Conservation (phyloP, 208 protist species). For the Leptomonas seymouri region DNA sequence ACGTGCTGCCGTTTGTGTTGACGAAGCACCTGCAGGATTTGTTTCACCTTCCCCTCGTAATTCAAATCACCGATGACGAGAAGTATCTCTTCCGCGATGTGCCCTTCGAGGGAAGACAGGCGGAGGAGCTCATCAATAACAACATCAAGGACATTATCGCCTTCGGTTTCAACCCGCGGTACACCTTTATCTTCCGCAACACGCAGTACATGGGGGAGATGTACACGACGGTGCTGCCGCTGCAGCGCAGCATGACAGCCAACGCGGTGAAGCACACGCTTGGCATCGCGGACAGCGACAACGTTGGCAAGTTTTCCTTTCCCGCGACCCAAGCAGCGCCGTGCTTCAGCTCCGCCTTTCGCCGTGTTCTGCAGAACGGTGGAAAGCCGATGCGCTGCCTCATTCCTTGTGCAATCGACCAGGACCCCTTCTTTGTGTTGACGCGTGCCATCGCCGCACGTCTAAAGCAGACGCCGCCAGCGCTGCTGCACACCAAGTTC, state of each 20-base stretch:
- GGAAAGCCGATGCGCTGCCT: conserved; percentile 92
- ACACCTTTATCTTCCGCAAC: conserved; percentile 99
- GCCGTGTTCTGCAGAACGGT: conserved; percentile 81
- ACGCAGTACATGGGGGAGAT: conserved; percentile 97
- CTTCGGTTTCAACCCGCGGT: conserved; percentile 97
- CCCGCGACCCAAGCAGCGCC: conserved; percentile 98
- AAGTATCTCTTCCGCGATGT: conserved; percentile 99
- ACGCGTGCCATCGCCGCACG: conserved; percentile 95
- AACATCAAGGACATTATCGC: conserved; percentile 99
- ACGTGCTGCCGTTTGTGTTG: conserved; percentile 99
- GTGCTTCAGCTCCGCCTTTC: conserved; percentile 95
- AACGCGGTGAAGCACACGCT: conserved; percentile 95
- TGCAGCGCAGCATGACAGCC: conserved; percentile 93
- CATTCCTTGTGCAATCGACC: conserved; percentile 97
- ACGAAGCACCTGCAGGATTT: conserved; percentile 99
- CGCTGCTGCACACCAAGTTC: conserved; percentile 97
- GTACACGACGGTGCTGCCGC: conserved; percentile 95
- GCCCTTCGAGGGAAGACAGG: conserved; percentile 77
- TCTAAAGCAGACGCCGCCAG: conserved; percentile 93
- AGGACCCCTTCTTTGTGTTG: conserved; percentile 99
- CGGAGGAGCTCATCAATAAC: conserved; percentile 79
- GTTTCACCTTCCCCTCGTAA: conserved; percentile 97
- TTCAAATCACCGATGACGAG: conserved; percentile 99
- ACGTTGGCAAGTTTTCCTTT: conserved; percentile 96
- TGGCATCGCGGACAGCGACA: conserved; percentile 91